Percentiles rank a stretch among this genome's conserved stretches.
These are phyloP conservation scores for Blastocystis hominis DNA, from an alignment of 352 stramenopile genomes.

Conservation along the genomic window DNA sequence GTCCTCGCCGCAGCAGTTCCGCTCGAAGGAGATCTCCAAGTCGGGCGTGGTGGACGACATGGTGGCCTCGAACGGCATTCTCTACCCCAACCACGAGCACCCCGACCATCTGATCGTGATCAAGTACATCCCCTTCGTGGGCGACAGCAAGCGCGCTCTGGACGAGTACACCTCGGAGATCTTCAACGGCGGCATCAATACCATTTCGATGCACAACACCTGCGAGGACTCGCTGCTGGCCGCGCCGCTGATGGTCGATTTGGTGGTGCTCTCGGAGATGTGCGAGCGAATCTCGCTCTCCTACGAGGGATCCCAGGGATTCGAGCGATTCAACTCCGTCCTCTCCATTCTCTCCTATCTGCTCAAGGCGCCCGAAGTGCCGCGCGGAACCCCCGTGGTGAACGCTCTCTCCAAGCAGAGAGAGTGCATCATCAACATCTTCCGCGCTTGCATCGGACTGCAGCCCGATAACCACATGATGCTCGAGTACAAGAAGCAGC, in stretches of 20 bases:
- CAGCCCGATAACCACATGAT: conserved; percentile 93
- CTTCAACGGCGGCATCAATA: conserved; percentile 98
- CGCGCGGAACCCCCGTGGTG: conserved; percentile 90
- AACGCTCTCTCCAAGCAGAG: conserved; percentile 95
- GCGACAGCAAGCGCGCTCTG: conserved; percentile 95
- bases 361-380: conserved; percentile 93
- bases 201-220: conserved; percentile 99
- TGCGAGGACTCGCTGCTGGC: conserved; percentile 96
- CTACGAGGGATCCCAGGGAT: conserved; percentile 72
- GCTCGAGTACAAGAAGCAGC: conserved; percentile 79
- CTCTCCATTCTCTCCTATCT: conserved; percentile 94
- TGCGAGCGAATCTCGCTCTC: conserved; percentile 87
- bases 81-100: conserved; percentile 94
- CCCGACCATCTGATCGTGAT: conserved; percentile 98
- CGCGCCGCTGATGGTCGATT: conserved; percentile 91
- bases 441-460: conserved; percentile 90
- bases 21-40: conserved; percentile 99
- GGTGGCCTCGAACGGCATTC: conserved; percentile 87
- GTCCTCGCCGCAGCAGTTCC: conserved; percentile 92
- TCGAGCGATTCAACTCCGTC: conserved; percentile 89
- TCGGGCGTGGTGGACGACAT: conserved; percentile 97
- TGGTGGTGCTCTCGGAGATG: conserved; percentile 91
- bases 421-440: conserved; percentile 92
- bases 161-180: conserved; percentile 99
- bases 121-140: conserved; percentile 97